These are phyloP conservation scores for Eimeria sp. DNA, from an alignment of 169 alveolate species.

Conservation along the genomic window DNA sequence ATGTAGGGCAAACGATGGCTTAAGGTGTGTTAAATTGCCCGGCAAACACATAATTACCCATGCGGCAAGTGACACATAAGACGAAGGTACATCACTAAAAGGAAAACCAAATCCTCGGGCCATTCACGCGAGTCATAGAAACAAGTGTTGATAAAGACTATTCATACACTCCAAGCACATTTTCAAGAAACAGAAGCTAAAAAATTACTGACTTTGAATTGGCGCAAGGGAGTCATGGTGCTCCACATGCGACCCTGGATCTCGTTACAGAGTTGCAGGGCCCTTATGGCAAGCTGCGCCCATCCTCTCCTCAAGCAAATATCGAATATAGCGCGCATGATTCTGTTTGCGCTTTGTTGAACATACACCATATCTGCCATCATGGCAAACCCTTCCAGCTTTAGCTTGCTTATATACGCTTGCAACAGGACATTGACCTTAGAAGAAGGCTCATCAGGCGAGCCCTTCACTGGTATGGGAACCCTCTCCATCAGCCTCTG, in stretches of 20 bases:
- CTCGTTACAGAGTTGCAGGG: constrained; percentile 98
- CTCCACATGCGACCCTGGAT: constrained; percentile 99
- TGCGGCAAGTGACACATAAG: not conserved
- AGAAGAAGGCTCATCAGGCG: constrained; percentile 92
- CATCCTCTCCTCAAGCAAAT: constrained; percentile 97
- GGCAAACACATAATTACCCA: not conserved
- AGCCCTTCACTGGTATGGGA: constrained; percentile 95
- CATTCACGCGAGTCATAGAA: not conserved
- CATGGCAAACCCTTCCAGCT: constrained; percentile 98
- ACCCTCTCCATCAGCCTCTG: constrained; percentile 96
- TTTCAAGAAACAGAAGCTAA: constrained; percentile 35
- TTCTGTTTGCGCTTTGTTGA: constrained; percentile 99
- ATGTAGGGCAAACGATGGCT: not conserved
- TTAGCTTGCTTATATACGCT: constrained; percentile 97
- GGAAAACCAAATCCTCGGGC: not conserved
- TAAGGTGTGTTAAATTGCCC: not conserved
- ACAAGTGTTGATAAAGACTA: not conserved
- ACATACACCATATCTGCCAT: constrained; percentile 99
- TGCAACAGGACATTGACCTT: constrained; percentile 98
- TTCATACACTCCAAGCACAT: not conserved
- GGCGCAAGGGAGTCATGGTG: constrained; percentile 99
- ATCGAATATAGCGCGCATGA: constrained; percentile 99
- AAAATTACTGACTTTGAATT: constrained; percentile 93
- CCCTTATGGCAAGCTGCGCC: constrained; percentile 95
- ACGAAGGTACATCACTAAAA: not conserved